A percentile compares a stretch with the other conserved stretches of the same genome.
phyloP scores from a whole-genome alignment of 75 land plant species.

The Selaginella tamariscina region DNA sequence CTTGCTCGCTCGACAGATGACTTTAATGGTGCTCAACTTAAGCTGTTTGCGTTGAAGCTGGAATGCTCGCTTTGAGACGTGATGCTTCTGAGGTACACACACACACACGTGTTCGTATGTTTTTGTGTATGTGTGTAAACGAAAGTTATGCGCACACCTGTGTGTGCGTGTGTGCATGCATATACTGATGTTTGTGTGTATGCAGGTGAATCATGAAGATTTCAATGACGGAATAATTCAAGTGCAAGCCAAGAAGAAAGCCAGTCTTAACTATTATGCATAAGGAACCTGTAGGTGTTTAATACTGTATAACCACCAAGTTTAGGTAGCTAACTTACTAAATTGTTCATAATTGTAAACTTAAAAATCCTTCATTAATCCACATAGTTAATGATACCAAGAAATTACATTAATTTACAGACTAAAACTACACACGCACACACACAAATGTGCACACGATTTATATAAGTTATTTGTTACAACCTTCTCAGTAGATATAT shows the following conservation, averaged over 20 bases:
- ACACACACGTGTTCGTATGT: conserved; percentile 32
- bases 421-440: too few species aligned
- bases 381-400: too few species aligned
- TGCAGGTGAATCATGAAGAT: conserved; percentile 89
- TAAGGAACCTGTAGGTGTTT: too few species aligned
- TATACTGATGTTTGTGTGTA: not conserved
- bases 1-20: conserved; percentile 96
- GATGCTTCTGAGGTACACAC: conserved; percentile 85
- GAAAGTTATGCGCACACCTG: conserved; percentile 35
- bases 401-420: too few species aligned
- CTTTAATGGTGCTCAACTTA: conserved; percentile 94
- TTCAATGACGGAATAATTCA: conserved; percentile 96
- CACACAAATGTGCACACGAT: too few species aligned
- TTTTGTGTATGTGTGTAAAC: not conserved
- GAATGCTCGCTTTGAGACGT: conserved; percentile 91
- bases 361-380: too few species aligned
- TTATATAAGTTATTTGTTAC: too few species aligned
- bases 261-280: conserved; percentile 90
- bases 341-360: too few species aligned
- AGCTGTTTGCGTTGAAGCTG: conserved; percentile 99
- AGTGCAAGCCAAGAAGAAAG: conserved; percentile 94
- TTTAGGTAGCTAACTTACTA: too few species aligned
- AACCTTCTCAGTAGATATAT: too few species aligned
- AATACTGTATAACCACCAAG: too few species aligned
- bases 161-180: conserved; percentile 29